phyloP scores from a whole-genome alignment of 139 green algal species.

The Chlamydomonas sphaeroides region DNA sequence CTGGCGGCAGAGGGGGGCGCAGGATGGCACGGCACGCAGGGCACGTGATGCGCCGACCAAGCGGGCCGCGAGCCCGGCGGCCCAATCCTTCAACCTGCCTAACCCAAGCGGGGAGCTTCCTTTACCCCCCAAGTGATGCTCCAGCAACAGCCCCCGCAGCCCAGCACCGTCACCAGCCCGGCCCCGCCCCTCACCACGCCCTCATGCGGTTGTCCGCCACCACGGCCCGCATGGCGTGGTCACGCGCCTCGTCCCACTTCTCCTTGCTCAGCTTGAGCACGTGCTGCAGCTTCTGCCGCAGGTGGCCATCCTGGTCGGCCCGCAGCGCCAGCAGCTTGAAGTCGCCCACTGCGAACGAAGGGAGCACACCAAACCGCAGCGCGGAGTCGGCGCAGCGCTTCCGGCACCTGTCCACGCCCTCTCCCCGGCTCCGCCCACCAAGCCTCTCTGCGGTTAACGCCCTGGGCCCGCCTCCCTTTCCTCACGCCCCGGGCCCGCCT shows the following conservation, averaged over 20 bases:
- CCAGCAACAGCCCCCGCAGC: too few relatives aligned
- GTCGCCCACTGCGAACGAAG: conserved; percentile 73
- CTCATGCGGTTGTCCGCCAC: conserved; percentile 86
- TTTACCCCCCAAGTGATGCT: neutral
- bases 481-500: neutral
- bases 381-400: too few relatives aligned
- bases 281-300: conserved; percentile 85
- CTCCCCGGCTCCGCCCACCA: too few relatives aligned
- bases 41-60: too few relatives aligned
- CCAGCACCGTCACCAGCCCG: too few relatives aligned
- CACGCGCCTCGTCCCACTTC: conserved; percentile 91
- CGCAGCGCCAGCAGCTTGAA: conserved; percentile 83
- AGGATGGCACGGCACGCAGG: too few relatives aligned
- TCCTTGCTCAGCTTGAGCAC: conserved; percentile 91
- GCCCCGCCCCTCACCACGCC: conserved; percentile 61
- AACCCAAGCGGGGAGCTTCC: too few relatives aligned
- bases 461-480: neutral
- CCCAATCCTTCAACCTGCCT: too few relatives aligned
- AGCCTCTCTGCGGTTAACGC: too few relatives aligned
- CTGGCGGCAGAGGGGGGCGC: neutral
- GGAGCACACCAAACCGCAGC: neutral
- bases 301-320: conserved; percentile 83
- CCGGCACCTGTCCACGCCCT: too few relatives aligned
- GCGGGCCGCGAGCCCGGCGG: too few relatives aligned
- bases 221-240: conserved; percentile 86